A percentile compares a stretch with the other conserved stretches of the same genome.
These are phyloP conservation scores for Parascedosporium putredinis DNA, from an alignment of 2,329 filamentous ascomycete genomes.

Conservation along the genomic window DNA sequence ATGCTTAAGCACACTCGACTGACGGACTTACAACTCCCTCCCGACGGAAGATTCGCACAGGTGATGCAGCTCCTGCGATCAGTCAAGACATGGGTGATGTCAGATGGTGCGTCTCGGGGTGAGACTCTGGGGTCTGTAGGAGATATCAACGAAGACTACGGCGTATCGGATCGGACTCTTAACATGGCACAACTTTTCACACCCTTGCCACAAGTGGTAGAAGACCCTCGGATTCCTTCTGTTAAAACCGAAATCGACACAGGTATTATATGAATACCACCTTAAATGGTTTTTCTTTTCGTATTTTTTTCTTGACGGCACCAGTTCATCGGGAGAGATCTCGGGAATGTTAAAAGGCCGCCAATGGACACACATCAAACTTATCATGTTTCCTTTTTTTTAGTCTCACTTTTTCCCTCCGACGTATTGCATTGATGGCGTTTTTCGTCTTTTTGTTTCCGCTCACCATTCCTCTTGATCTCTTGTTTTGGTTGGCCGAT, in stretches of 20 bases:
- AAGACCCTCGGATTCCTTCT: conserved; percentile 29
- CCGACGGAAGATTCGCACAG: conserved; percentile 50
- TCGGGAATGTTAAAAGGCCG: too few species aligned
- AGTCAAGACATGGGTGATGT: conserved; percentile 48
- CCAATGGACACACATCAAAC: too few species aligned
- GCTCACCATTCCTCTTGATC: too few species aligned
- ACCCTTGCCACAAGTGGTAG: conserved; percentile 39
- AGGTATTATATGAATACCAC: conserved; percentile 7
- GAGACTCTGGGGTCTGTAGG: conserved; percentile 59
- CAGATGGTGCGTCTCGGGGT: conserved; percentile 53
- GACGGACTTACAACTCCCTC: conserved; percentile 41
- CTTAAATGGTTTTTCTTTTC: conserved; percentile 17
- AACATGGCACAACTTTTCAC: conserved; percentile 64
- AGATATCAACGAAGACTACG: conserved; percentile 58
- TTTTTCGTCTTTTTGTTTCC: not conserved
- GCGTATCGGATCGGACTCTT: conserved; percentile 51
- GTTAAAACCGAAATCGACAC: conserved; percentile 28
- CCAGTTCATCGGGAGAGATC: too few species aligned
- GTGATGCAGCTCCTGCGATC: conserved; percentile 51
- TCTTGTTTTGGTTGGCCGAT: too few species aligned
- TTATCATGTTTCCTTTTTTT: too few species aligned
- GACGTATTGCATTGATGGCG: conserved; percentile 5
- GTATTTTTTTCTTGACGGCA: conserved; percentile 16
- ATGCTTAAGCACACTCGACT: conserved; percentile 48
- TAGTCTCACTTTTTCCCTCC: conserved; percentile 5